Conservation (phyloP, 1,284 basidiomycete genomes). For the Tilletia indica region DNA sequence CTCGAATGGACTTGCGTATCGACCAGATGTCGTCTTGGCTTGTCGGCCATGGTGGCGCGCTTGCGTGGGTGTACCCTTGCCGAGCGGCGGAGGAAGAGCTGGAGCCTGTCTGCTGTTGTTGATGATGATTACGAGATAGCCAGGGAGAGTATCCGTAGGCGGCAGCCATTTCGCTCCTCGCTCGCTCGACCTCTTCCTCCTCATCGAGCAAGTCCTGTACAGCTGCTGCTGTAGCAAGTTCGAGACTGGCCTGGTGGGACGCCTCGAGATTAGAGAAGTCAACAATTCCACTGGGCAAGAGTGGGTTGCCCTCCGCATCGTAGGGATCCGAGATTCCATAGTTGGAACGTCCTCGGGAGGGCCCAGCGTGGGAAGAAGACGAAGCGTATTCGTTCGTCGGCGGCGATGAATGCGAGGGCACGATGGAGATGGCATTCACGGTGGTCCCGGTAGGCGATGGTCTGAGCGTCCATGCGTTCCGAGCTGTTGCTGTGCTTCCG, state of each 20-base stretch:
- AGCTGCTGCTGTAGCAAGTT: background rate
- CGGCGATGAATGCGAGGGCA: background rate
- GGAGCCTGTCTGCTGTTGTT: background rate
- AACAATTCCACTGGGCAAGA: too few species aligned
- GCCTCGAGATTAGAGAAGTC: background rate
- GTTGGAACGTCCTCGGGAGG: too few species aligned
- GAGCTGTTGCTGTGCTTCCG: constrained; percentile 29
- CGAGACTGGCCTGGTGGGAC: constrained; percentile 5
- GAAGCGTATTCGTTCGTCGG: too few species aligned
- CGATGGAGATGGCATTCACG: constrained; percentile 73
- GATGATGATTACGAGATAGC: background rate
- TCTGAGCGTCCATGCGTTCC: constrained; percentile 56
- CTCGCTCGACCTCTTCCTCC: constrained; percentile 22
- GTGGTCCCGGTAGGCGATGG: constrained; percentile 67
- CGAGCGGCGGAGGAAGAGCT: background rate
- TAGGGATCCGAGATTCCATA: too few species aligned
- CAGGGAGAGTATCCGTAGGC: background rate
- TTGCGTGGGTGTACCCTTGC: too few species aligned
- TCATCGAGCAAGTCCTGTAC: constrained; percentile 27
- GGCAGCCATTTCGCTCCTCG: constrained; percentile 22
- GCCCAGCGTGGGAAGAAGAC: too few species aligned
- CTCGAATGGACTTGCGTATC: background rate
- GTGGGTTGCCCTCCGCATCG: too few species aligned
- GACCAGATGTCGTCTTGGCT: background rate
- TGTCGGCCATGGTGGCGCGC: too few species aligned